Base-by-base conservation (phyloP, 108 stramenopile genomes). In the Parmales sp. region DNA sequence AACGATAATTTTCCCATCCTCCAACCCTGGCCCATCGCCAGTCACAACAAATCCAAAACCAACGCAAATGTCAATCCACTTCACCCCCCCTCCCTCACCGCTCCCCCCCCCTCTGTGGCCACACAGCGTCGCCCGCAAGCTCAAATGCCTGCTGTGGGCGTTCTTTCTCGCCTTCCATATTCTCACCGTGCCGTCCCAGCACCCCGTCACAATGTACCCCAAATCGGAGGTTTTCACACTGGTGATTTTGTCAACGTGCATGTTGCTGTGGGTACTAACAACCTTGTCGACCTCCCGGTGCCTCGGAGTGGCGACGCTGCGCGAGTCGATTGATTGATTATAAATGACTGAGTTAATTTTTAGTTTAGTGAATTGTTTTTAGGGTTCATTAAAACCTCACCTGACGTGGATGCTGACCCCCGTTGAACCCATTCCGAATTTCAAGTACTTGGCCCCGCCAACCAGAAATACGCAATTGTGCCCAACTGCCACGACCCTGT, bases 101-200 rank as follows among this genome's bases (percentile, higher is more conserved):
- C n/a, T n/a, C n/a, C n/a, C 88, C 25, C 77, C 85, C 66, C 84
- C 85, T 49, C 81, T 84, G 72, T 96, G 93, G n/a, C 93, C 91
- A 49, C 86, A 88, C 37, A 94, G 78, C 31, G 88, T 87, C 20
- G 90, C 88, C 66, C 80, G 74, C 34, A 94, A 84, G 39, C 77
- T 72, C 68, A 87, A 72, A 45, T 85, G 83, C 74, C 54, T 3
- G 13, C 9, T 5, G 54, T 90, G 75, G 28, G 72, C 80, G 63
- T 83, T 68, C 39, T 74, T 71, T 25, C 75, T 77, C 64, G 88
- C 84, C 37, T 82, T 80, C 96, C 96, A 97, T 18, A 97, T 84
- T 29, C 93, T 82, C 16, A 95, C 82, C 11, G 93, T 89, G 18
- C 91, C 89, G 69, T 97, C 96, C 29, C 82, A 63, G 54, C 90